Conservation (phyloP, 2,329 filamentous ascomycete genomes). For the Fusarium beomiforme region DNA sequence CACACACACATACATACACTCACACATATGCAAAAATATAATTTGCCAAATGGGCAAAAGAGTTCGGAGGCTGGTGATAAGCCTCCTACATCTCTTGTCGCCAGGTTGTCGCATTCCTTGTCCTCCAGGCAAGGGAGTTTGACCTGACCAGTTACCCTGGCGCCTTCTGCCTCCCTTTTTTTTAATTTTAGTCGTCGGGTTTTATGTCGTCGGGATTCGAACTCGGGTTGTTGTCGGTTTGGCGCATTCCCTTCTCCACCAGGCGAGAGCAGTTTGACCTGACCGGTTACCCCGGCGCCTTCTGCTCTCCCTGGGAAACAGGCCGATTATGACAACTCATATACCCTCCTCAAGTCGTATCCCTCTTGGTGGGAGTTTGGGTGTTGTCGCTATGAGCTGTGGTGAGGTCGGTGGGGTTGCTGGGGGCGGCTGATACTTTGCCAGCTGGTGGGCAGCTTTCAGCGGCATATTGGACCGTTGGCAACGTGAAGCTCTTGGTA, state of each 20-base stretch:
- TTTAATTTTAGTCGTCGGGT: not conserved
- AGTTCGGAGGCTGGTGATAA: slow-evolving; percentile 39
- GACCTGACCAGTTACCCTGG: slow-evolving; percentile 43
- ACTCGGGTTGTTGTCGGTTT: slow-evolving; percentile 13
- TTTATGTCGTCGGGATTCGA: slow-evolving; percentile 18
- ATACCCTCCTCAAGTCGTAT: slow-evolving; percentile 1
- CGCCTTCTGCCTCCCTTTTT: slow-evolving; percentile 25
- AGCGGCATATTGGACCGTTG: not conserved
- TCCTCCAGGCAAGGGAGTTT: slow-evolving; percentile 35
- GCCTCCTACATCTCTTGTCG: slow-evolving; percentile 43
- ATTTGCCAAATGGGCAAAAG: slow-evolving; percentile 35
- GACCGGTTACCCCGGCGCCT: slow-evolving; percentile 43
- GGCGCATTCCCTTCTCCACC: slow-evolving; percentile 19
- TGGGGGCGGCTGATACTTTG: not conserved
- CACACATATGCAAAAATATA: not conserved
- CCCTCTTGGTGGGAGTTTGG: not conserved
- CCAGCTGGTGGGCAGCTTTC: not conserved
- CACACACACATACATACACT: accelerated
- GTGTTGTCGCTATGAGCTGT: not conserved
- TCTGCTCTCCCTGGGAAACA: slow-evolving; percentile 25
- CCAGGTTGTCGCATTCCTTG: not conserved
- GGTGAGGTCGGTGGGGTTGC: not conserved
- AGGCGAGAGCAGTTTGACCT: slow-evolving; percentile 41
- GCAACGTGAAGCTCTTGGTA: slow-evolving; percentile 13
- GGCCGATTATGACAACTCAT: slow-evolving; percentile 7